Evolutionary conservation across 768 basidiomycete species (phyloP), one percentile per base, ranked within the genome.

Genomic region (Russula brevipes): DNA sequence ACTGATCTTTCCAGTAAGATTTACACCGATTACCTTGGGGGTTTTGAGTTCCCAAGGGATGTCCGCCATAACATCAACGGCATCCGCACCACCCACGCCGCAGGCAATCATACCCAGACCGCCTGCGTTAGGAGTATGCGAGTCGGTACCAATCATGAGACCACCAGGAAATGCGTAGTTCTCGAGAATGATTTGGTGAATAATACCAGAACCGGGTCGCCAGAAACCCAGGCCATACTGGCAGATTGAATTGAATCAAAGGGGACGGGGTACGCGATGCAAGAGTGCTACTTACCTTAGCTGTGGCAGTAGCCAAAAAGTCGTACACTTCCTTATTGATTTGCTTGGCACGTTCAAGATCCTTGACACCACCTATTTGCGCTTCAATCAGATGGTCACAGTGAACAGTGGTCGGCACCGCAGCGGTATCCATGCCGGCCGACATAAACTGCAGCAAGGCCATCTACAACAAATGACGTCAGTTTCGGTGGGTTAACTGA

Each of bases 381-480:
- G 96, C 96, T 80, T 98, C 94, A 72, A 99, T 98, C 73, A 99
- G 83, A 78, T 99, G 96, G 79, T 99, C 96, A 74, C 95, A 98
- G 82, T 99, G 96, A 50, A 99, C 97, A 66, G 97, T 96, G 68
- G 96, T 96, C 39, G 96, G 96, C 67, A 98, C 95, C 51, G 96
- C 96, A 45, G 92, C 93, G 51, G 94, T 96, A 74, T 92, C 92
- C 84, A 99, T 94, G 67, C 96, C 96, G 17, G 97, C 94, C 56
- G 97, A 98, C 97, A 99, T 99, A 85, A 99, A 99, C 82, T 99
- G 97, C 68, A 99, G 83, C 60, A 99, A 85, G 19, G 97, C 97
- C 97, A 99, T 99, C 92, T 98, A 57, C 4, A 35, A 41, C 6
- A 16, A 16, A 50, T 55, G 46, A 60, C 30, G 56, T 68, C 61